phyloP scores from a whole-genome alignment of 192 early-diverging fungal genomes.

The Coemansia sp. region DNA sequence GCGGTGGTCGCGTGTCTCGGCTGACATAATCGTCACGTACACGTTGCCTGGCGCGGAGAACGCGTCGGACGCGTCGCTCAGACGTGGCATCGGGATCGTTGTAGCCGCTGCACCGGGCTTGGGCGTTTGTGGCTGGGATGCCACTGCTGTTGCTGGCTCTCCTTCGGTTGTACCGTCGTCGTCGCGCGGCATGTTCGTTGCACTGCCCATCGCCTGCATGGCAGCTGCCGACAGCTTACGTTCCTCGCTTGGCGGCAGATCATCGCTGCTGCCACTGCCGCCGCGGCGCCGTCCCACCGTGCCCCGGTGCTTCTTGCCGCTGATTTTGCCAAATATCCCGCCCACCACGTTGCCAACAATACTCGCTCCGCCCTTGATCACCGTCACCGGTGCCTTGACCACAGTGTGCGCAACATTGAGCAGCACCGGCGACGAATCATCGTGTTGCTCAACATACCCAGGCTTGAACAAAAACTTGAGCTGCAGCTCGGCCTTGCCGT shows the following conservation, averaged over 20 bases:
- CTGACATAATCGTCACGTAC: slow-evolving; percentile 31
- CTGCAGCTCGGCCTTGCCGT: slow-evolving; percentile 48
- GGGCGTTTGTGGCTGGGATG: slow-evolving; percentile 5
- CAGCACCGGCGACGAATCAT: slow-evolving; percentile 53
- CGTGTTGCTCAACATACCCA: slow-evolving; percentile 54
- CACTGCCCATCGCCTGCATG: slow-evolving; percentile 19
- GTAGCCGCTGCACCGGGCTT: not conserved
- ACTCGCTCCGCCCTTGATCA: slow-evolving; percentile 56
- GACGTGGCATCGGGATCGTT: slow-evolving; percentile 20
- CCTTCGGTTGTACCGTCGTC: slow-evolving; percentile 3
- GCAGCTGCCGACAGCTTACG: slow-evolving; percentile 32
- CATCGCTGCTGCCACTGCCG: slow-evolving; percentile 10
- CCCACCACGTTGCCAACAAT: slow-evolving; percentile 51
- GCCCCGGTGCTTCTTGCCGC: slow-evolving; percentile 36
- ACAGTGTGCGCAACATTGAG: slow-evolving; percentile 57
- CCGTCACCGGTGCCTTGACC: slow-evolving; percentile 58
- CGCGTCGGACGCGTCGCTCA: slow-evolving; percentile 30
- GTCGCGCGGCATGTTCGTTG: slow-evolving; percentile 44
- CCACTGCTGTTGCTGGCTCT: not conserved
- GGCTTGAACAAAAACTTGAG: slow-evolving; percentile 63
- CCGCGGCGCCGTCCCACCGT: not conserved
- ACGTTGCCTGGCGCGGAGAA: slow-evolving; percentile 35
- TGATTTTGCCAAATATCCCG: slow-evolving; percentile 40
- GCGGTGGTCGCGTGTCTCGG: slow-evolving; percentile 15
- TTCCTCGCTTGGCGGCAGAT: slow-evolving; percentile 1